These are phyloP conservation scores for Colletotrichum trifolii DNA, from an alignment of 2,329 filamentous ascomycete genomes.

Conservation along the genomic window DNA sequence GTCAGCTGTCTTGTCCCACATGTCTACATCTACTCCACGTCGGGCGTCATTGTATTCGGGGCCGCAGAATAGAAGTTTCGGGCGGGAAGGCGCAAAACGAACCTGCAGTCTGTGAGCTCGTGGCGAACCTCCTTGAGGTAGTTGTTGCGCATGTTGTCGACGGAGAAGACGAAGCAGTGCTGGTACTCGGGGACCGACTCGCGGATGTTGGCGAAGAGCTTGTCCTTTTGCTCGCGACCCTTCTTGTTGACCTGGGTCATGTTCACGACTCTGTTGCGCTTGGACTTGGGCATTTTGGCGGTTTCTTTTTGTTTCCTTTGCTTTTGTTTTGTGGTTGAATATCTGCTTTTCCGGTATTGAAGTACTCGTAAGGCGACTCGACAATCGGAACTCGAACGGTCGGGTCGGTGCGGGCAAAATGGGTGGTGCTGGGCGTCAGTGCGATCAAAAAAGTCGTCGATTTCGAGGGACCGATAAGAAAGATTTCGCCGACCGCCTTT, in stretches of 20 bases:
- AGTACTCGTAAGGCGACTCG: too few relatives aligned
- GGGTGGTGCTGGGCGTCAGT: too few relatives aligned
- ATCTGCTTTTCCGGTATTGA: too few relatives aligned
- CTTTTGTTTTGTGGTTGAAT: neutral
- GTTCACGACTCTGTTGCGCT: conserved; percentile 89
- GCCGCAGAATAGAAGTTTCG: neutral
- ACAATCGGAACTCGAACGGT: too few relatives aligned
- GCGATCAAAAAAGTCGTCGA: conserved; percentile 1
- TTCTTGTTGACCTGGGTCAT: conserved; percentile 94
- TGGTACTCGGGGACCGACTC: conserved; percentile 86
- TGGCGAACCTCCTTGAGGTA: conserved; percentile 91
- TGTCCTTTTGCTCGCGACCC: conserved; percentile 88
- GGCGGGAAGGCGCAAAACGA: conserved; percentile 44
- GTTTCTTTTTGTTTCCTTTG: conserved; percentile 14
- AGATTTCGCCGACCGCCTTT: conserved; percentile 37
- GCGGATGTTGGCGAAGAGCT: conserved; percentile 89
- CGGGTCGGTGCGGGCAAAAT: too few relatives aligned
- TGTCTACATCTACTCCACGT: neutral
- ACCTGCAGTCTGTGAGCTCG: conserved; percentile 88
- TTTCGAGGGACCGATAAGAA: conserved; percentile 19
- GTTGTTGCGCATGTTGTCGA: conserved; percentile 98
- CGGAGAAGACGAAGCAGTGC: conserved; percentile 91
- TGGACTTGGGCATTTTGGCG: conserved; percentile 90
- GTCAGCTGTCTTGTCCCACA: conserved; percentile 3
- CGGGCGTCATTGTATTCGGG: neutral